Evolutionary conservation across 306 rosid genomes (phyloP), one percentile per base, ranked within the genome.

Genomic region (Ochetophila trinervis): DNA sequence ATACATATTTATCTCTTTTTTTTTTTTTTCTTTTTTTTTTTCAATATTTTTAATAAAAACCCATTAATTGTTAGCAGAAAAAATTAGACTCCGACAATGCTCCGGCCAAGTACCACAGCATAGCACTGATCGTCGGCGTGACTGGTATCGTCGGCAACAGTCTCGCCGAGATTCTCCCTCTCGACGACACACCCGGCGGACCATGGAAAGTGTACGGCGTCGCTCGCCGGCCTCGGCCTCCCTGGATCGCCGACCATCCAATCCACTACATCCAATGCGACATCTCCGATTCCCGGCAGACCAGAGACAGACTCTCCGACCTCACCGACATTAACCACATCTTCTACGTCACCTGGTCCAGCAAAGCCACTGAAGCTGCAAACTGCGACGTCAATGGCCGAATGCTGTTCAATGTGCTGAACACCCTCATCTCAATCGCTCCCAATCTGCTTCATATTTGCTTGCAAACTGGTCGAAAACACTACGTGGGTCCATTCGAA

Each of bases 131-230:
- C 5, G 59, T 74, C 37, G 87, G 90, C 3, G 82, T 85, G 3
- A 82, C 87, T 0, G 87, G 90, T 34, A 65, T 82, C 0, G 87
- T 85, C 0, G 90, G 87, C 11, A 77, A 71, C 15, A 85, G 83
- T 79, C 82, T 87, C 3, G 89, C 93, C 9, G 86, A 87, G 74
- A 82, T 87, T 20, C 86, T 87, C 1, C 89, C 93, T 0, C 81
- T 84, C 19, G n/a, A 79, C 0, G 86, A 87, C 72, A 87, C 93
- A 0, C 93, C 89, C 8, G 84, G 84, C 4, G 89, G 86, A 0
- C 84, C 79, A 3, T 87, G 90, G 93, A 87, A 84, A 48, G 87
- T 87, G 47, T 84, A 87, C 32, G 86, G 89, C 7, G 83, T 87
- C 0, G 89, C 86, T 0, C 87, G 93, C 49, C 65, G 89, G 0